Conservation (phyloP, 352 stramenopile species). For the Phytophthora megakarya region DNA sequence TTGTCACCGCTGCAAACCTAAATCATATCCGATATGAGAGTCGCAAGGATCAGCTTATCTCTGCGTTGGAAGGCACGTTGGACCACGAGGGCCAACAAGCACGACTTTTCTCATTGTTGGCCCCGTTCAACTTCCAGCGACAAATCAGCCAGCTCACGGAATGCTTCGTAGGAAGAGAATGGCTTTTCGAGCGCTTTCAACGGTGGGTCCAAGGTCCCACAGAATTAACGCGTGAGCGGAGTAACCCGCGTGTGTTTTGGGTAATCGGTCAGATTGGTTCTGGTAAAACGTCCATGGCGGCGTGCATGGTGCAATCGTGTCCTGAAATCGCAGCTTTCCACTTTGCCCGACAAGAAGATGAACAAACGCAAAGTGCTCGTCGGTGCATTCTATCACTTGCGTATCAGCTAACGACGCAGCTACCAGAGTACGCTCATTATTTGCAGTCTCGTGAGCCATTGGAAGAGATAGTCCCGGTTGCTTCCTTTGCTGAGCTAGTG, state of each 20-base stretch:
- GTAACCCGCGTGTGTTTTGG: conserved; percentile 63
- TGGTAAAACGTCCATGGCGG: conserved; percentile 67
- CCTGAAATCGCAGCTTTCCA: conserved; percentile 79
- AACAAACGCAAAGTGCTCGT: conserved; percentile 71
- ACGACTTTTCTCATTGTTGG: conserved; percentile 64
- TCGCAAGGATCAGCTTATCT: conserved; percentile 58
- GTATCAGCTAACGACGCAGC: conserved; percentile 78
- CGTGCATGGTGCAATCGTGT: conserved; percentile 66
- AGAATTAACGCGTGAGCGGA: conserved; percentile 7
- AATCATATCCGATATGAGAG: conserved; percentile 62
- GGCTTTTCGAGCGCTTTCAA: conserved; percentile 58
- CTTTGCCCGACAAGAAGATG: conserved; percentile 72
- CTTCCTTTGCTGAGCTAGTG: conserved; percentile 59
- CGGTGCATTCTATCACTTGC: conserved; percentile 72
- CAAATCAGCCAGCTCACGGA: conserved; percentile 77
- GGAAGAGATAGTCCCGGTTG: conserved; percentile 79
- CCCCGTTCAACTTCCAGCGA: conserved; percentile 73
- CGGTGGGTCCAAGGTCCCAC: conserved; percentile 48
- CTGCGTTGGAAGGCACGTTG: conserved; percentile 58
- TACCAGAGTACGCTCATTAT: conserved; percentile 69
- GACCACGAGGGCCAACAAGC: conserved; percentile 80
- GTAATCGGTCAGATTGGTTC: conserved; percentile 72
- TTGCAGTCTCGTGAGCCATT: conserved; percentile 71
- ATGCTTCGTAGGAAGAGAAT: conserved; percentile 63
- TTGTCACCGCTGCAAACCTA: conserved; percentile 20